These are phyloP conservation scores for Podosphaera xanthii DNA, from an alignment of 2,329 filamentous ascomycete genomes.

Conservation along the genomic window DNA sequence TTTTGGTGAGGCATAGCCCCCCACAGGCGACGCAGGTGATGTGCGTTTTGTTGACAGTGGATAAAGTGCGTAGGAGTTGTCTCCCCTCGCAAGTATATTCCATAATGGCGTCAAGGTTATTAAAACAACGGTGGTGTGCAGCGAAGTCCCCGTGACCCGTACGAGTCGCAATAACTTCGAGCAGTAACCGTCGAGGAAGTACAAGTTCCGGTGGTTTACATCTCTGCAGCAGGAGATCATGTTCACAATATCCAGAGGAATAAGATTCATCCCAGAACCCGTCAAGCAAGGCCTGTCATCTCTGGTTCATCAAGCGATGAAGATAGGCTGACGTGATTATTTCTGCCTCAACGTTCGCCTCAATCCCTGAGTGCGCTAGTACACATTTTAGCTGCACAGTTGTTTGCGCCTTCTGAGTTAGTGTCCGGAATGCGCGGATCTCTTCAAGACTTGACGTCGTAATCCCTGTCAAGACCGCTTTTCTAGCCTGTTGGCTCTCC, in stretches of 20 bases:
- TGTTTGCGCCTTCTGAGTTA: neutral
- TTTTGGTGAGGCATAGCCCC: neutral
- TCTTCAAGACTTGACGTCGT: neutral
- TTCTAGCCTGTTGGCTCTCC: neutral
- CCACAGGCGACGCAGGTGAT: neutral
- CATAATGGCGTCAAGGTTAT: neutral
- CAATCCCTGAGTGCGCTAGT: neutral
- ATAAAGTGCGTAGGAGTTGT: neutral
- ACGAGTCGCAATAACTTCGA: neutral
- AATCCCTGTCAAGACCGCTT: neutral
- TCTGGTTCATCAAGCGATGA: neutral
- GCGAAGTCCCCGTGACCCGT: neutral
- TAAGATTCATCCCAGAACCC: neutral
- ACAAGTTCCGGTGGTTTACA: neutral
- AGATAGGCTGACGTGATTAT: neutral
- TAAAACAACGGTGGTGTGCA: neutral
- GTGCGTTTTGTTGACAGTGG: neutral
- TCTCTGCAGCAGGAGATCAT: neutral
- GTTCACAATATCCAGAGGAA: neutral
- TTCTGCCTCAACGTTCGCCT: neutral
- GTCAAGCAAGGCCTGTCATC: neutral
- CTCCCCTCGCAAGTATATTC: neutral
- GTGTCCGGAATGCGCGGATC: neutral
- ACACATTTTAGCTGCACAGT: neutral
- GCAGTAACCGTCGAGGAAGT: neutral